A percentile compares a stretch with the other conserved stretches of the same genome.
phyloP scores from a whole-genome alignment of 768 basidiomycete species.

The Leccinum barrowsii region DNA sequence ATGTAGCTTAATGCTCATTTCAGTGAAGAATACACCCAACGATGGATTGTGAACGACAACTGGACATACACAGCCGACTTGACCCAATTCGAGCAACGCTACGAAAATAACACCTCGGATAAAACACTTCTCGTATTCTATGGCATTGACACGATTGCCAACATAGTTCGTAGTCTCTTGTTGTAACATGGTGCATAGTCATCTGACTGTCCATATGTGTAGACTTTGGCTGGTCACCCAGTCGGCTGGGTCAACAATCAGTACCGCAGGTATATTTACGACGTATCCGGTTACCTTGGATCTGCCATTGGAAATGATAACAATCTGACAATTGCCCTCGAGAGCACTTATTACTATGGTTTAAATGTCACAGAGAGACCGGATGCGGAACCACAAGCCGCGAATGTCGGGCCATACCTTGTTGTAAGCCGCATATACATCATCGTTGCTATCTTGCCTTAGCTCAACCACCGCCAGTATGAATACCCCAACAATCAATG shows the following conservation, averaged over 20 bases:
- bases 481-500: constrained; percentile 49
- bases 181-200: background rate
- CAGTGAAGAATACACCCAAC: constrained; percentile 45
- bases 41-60: constrained; percentile 54
- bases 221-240: constrained; percentile 50
- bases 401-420: constrained; percentile 18
- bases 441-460: background rate
- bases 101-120: constrained; percentile 19
- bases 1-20: background rate
- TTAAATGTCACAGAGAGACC: constrained; percentile 49
- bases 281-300: too few species aligned
- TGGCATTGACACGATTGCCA: constrained; percentile 56
- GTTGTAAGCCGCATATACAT: constrained; percentile 25
- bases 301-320: too few species aligned
- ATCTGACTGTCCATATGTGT: background rate
- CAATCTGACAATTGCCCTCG: constrained; percentile 38
- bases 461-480: constrained; percentile 31
- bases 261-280: too few species aligned
- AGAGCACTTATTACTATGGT: constrained; percentile 52
- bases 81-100: constrained; percentile 37
- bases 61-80: constrained; percentile 60
- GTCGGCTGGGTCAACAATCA: constrained; percentile 34
- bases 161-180: constrained; percentile 38
- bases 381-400: constrained; percentile 45
- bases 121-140: constrained; percentile 49